Conservation (phyloP, 2,329 filamentous ascomycete species). For the Exophiala xenobiotica region DNA sequence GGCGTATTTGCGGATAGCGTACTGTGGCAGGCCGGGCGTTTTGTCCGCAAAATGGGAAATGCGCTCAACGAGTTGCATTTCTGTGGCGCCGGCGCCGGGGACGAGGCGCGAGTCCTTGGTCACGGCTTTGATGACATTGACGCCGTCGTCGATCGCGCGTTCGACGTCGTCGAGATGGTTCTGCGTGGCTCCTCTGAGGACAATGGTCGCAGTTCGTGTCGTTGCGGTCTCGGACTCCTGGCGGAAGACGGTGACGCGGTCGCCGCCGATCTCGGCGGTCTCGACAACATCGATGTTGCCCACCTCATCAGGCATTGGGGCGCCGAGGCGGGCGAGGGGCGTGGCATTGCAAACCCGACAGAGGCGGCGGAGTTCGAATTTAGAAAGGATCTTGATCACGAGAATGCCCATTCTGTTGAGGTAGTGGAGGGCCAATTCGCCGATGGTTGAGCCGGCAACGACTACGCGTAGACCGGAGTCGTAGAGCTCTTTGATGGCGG, state of each 20-base stretch:
- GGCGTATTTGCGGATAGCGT: slow-evolving; percentile 95
- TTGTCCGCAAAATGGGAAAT: slow-evolving; percentile 88
- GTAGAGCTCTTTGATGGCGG: slow-evolving; percentile 89
- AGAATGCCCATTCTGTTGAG: slow-evolving; percentile 96
- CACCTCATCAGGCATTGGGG: slow-evolving; percentile 99
- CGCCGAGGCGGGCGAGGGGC: slow-evolving; percentile 89
- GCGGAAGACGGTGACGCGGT: slow-evolving; percentile 96
- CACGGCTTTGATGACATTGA: slow-evolving; percentile 98
- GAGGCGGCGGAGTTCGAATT: slow-evolving; percentile 91
- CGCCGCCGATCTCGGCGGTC: slow-evolving; percentile 94
- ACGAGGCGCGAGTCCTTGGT: slow-evolving; percentile 89
- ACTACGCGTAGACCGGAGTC: slow-evolving; percentile 91
- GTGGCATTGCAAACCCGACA: slow-evolving; percentile 96
- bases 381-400: slow-evolving; percentile 94
- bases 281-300: slow-evolving; percentile 91
- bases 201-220: slow-evolving; percentile 89
- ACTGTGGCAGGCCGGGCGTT: slow-evolving; percentile 88
- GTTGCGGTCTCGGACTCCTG: slow-evolving; percentile 78
- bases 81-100: slow-evolving; percentile 89
- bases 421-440: slow-evolving; percentile 95
- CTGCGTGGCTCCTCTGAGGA: slow-evolving; percentile 92
- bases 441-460: slow-evolving; percentile 87
- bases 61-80: slow-evolving; percentile 89
- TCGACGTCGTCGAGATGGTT: slow-evolving; percentile 98
- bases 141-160: slow-evolving; percentile 93